A percentile compares a stretch with the other conserved stretches of the same genome.
Evolutionary conservation across 306 rosid genomes (phyloP).

Genomic region (Psophocarpus tetragonolobus): DNA sequence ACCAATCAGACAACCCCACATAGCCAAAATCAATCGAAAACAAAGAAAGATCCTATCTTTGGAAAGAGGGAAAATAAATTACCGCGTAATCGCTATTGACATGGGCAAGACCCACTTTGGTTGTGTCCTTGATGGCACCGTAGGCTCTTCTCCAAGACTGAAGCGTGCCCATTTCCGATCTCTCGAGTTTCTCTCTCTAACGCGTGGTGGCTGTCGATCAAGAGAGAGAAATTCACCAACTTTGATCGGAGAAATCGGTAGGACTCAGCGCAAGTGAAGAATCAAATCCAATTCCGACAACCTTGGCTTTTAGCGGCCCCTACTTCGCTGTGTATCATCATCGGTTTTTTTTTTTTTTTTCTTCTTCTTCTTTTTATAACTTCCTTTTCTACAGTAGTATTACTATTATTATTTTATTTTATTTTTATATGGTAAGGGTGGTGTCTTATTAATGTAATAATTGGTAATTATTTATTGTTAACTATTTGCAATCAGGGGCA

Average conservation of each 20-base stretch:
- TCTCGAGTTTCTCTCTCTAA: conserved; percentile 42
- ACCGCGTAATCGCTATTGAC: conserved; percentile 99
- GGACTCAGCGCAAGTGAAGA: conserved; percentile 19
- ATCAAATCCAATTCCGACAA: conserved; percentile 31
- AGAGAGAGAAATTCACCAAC: conserved; percentile 43
- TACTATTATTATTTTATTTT: not conserved
- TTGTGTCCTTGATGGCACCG: conserved; percentile 89
- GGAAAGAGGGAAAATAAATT: not conserved
- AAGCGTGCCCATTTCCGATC: conserved; percentile 83
- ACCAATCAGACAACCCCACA: conserved; percentile 31
- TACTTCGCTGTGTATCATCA: conserved; percentile 34
- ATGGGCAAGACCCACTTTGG: conserved; percentile 99
- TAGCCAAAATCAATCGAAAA: not conserved
- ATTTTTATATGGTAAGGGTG: not conserved
- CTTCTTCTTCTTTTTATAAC: not conserved
- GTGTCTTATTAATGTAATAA: not conserved
- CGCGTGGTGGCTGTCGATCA: conserved; percentile 3
- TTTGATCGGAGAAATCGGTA: conserved; percentile 26
- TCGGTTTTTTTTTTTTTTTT: not conserved
- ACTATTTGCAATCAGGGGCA: not conserved
- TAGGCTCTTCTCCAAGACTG: conserved; percentile 97
- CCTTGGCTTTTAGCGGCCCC: conserved; percentile 38
- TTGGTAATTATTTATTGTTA: not conserved
- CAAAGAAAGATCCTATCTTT: conserved; percentile 29
- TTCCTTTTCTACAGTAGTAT: not conserved